A percentile compares a stretch with the other conserved stretches of the same genome.
These are phyloP conservation scores for Talaromyces adpressus DNA, from an alignment of 495 filamentous ascomycete species.

Conservation along the genomic window DNA sequence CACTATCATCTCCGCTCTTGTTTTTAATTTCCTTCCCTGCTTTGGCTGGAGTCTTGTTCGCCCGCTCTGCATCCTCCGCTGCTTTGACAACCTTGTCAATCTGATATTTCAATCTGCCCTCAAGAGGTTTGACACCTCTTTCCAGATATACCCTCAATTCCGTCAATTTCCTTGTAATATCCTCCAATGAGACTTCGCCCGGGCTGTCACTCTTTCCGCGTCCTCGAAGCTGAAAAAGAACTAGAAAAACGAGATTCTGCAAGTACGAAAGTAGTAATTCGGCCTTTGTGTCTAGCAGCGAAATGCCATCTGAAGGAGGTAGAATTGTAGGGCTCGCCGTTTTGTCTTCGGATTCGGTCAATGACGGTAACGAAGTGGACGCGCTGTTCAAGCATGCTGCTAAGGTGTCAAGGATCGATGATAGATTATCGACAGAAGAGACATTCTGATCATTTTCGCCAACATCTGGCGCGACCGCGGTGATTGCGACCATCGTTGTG, in stretches of 20 bases:
- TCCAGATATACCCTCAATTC: slow-evolving; percentile 85
- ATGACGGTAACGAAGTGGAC: slow-evolving; percentile 52
- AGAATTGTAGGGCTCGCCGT: slow-evolving; percentile 36
- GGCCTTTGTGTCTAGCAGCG: slow-evolving; percentile 89
- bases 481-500: not conserved
- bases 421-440: not conserved
- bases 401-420: slow-evolving; percentile 51
- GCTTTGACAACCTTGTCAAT: slow-evolving; percentile 85
- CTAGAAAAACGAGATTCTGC: slow-evolving; percentile 86
- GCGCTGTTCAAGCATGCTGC: slow-evolving; percentile 56
- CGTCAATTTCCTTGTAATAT: slow-evolving; percentile 74
- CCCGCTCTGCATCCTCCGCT: slow-evolving; percentile 63
- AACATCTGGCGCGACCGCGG: not conserved
- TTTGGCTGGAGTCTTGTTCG: slow-evolving; percentile 18
- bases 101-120: slow-evolving; percentile 77
- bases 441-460: not conserved
- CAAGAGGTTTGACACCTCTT: slow-evolving; percentile 83
- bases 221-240: slow-evolving; percentile 72
- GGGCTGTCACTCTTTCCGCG: slow-evolving; percentile 26
- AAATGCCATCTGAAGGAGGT: slow-evolving; percentile 78
- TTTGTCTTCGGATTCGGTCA: slow-evolving; percentile 12
- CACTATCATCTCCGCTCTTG: slow-evolving; percentile 15
- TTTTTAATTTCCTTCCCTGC: slow-evolving; percentile 14
- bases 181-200: slow-evolving; percentile 31
- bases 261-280: slow-evolving; percentile 93